These are phyloP conservation scores for Climacium dendroides DNA, from an alignment of 225 moss, liverwort and hornwort genomes.

Conservation along the genomic window DNA sequence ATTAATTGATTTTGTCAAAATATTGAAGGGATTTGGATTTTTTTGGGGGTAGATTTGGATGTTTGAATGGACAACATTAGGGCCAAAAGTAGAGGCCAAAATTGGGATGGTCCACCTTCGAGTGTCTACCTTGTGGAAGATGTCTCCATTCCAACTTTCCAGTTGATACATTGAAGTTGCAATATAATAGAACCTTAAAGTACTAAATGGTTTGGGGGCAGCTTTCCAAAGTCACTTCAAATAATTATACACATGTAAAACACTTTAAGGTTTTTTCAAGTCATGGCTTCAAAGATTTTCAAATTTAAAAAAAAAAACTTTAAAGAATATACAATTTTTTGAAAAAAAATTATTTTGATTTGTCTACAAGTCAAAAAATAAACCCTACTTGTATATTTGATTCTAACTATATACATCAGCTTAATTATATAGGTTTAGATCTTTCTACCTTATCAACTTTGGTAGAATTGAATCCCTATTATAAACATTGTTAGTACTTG, in stretches of 20 bases:
- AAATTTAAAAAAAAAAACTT: too few relatives aligned
- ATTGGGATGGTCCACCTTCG: too few relatives aligned
- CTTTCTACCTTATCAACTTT: background rate
- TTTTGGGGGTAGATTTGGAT: too few relatives aligned
- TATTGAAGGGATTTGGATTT: too few relatives aligned
- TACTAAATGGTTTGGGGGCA: background rate
- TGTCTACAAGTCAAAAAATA: background rate
- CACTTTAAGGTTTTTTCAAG: background rate
- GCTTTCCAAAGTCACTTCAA: too few relatives aligned
- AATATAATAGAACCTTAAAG: background rate
- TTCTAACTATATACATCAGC: background rate
- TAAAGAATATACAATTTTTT: too few relatives aligned
- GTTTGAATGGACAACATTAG: too few relatives aligned
- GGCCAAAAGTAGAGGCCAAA: too few relatives aligned
- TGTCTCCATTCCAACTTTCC: background rate
- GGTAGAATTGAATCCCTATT: background rate
- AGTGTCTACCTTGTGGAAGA: too few relatives aligned
- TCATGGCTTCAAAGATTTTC: background rate
- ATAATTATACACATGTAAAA: background rate
- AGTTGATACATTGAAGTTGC: fast-evolving
- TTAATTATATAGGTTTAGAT: background rate
- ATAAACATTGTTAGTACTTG: background rate
- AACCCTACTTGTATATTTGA: background rate
- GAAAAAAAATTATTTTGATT: background rate
- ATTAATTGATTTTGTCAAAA: too few relatives aligned